Conservation (phyloP, 2,329 filamentous ascomycete species). For the Colletotrichum sansevieriae region DNA sequence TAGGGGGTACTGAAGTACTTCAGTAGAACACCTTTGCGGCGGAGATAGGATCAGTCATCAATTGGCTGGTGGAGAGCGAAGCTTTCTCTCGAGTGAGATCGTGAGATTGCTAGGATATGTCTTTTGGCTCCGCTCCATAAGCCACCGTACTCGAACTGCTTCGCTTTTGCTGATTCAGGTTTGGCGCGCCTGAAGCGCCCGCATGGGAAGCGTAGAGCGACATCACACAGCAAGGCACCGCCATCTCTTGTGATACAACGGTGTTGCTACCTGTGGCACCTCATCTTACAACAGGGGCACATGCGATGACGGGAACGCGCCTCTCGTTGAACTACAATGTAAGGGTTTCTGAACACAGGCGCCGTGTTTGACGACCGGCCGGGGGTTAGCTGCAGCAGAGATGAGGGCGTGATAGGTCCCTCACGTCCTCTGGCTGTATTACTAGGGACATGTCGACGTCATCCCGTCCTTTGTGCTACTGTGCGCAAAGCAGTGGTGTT, state of each 20-base stretch:
- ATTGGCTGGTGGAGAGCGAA: conserved; percentile 5
- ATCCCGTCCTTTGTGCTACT: conserved; percentile 16
- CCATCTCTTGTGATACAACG: too few relatives aligned
- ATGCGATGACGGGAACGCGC: conserved; percentile 23
- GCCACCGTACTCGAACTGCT: conserved; percentile 3
- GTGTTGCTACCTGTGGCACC: background rate
- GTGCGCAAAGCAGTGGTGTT: background rate
- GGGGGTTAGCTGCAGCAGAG: background rate
- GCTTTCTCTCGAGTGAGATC: background rate
- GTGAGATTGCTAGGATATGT: conserved; percentile 24
- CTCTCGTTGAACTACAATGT: background rate
- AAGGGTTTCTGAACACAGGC: background rate
- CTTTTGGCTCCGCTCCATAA: conserved; percentile 8
- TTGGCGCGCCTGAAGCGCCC: conserved; percentile 24
- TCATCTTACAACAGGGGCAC: background rate
- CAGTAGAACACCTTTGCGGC: conserved; percentile 3
- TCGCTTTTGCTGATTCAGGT: conserved; percentile 10
- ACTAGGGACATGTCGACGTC: conserved; percentile 27
- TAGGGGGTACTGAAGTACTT: background rate
- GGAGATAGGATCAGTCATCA: conserved; percentile 11
- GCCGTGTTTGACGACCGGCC: background rate
- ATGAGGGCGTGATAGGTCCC: background rate
- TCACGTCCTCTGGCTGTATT: background rate
- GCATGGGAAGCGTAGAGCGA: background rate
- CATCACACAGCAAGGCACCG: background rate